Conservation (phyloP, 2,329 filamentous ascomycete species). For the Drechslerella stenobrocha region DNA sequence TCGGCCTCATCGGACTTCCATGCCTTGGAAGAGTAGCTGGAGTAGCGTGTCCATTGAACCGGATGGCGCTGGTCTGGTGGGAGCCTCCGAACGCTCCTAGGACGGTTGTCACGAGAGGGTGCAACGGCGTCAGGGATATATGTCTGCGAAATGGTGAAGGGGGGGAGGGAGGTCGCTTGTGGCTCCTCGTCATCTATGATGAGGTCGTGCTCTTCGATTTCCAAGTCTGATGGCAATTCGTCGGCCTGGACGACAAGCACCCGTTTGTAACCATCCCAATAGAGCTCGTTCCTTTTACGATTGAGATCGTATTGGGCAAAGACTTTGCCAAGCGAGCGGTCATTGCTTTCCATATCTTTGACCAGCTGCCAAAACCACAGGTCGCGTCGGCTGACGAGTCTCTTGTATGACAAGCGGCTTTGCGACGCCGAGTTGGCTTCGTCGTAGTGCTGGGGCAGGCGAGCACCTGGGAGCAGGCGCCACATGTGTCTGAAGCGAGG, state of each 20-base stretch:
- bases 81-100: background rate
- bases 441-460: conserved; percentile 6
- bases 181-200: conserved; percentile 8
- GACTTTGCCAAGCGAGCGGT: conserved; percentile 35
- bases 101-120: background rate
- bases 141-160: conserved; percentile 14
- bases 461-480: conserved; percentile 19
- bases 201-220: conserved; percentile 17
- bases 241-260: conserved; percentile 28
- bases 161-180: background rate
- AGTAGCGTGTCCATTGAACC: background rate
- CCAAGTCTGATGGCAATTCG: background rate
- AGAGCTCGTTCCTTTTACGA: conserved; percentile 29
- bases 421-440: background rate
- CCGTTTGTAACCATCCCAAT: conserved; percentile 25
- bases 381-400: conserved; percentile 24
- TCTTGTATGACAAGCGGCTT: conserved; percentile 19
- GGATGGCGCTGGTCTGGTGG: conserved; percentile 1
- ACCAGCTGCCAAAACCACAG: conserved; percentile 37
- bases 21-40: conserved; percentile 7
- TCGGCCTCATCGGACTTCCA: conserved; percentile 25
- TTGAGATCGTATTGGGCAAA: conserved; percentile 33
- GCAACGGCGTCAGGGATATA: conserved; percentile 19
- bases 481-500: conserved; percentile 37
- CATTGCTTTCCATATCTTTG: conserved; percentile 26